Evolutionary conservation across 768 basidiomycete genomes (phyloP).

Genomic region (Phylloporus arenicola): DNA sequence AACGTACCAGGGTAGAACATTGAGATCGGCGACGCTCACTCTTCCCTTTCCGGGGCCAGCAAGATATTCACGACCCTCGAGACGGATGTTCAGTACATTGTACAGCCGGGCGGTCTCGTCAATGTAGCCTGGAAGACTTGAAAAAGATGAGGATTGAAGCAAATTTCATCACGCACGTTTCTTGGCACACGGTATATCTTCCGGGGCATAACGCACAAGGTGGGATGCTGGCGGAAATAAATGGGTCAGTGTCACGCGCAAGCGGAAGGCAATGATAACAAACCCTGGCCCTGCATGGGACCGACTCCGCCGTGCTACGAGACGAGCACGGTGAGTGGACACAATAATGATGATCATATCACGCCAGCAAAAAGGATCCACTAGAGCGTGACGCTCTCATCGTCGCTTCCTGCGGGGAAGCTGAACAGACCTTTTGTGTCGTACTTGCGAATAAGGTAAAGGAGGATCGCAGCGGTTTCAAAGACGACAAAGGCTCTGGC

Average conservation of each 20-base stretch:
- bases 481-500: conserved; percentile 57
- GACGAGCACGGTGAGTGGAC: not conserved
- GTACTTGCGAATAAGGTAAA: conserved; percentile 79
- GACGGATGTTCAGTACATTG: conserved; percentile 73
- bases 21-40: conserved; percentile 69
- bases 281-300: conserved; percentile 81
- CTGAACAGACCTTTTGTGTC: conserved; percentile 70
- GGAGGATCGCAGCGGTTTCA: conserved; percentile 74
- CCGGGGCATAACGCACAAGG: conserved; percentile 58
- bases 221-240: conserved; percentile 54
- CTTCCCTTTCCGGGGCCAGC: conserved; percentile 67
- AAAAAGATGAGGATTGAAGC: not conserved
- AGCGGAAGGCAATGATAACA: not conserved
- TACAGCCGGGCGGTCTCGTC: conserved; percentile 83
- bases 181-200: conserved; percentile 64
- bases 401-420: conserved; percentile 56
- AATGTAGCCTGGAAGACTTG: conserved; percentile 49
- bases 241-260: conserved; percentile 6
- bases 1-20: conserved; percentile 55
- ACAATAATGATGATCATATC: not conserved
- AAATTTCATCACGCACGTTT: conserved; percentile 42
- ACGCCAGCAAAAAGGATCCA: conserved; percentile 83
- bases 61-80: conserved; percentile 69
- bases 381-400: conserved; percentile 68
- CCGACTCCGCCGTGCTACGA: conserved; percentile 71